Conservation (phyloP, 2,329 filamentous ascomycete genomes). For the Trichoderma koningii region DNA sequence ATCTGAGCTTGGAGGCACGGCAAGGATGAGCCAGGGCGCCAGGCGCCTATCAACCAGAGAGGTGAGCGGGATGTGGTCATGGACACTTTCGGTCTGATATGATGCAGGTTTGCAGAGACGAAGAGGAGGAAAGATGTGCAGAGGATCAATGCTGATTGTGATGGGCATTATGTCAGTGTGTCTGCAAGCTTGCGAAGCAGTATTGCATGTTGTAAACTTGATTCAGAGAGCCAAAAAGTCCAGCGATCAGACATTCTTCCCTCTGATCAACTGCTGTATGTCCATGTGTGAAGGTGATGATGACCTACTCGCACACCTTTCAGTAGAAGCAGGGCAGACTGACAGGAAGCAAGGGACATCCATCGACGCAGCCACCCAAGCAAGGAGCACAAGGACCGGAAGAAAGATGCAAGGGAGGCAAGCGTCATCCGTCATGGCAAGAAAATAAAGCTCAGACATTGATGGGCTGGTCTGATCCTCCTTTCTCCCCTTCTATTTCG, state of each 20-base stretch:
- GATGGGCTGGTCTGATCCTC: not conserved
- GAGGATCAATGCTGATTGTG: slow-evolving; percentile 1
- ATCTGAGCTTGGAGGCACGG: too few species aligned
- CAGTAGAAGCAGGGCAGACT: not conserved
- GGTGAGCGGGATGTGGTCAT: slow-evolving; percentile 17
- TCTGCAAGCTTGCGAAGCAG: not conserved
- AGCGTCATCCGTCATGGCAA: slow-evolving; percentile 8
- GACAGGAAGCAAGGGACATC: too few species aligned
- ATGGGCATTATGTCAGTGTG: not conserved
- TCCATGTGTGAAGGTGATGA: too few species aligned
- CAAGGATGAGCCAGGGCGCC: slow-evolving; percentile 3
- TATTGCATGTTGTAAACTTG: not conserved
- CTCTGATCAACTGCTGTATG: not conserved
- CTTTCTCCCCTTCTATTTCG: not conserved
- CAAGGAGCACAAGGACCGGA: not conserved
- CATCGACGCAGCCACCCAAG: not conserved
- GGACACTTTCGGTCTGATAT: not conserved
- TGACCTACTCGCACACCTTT: too few species aligned
- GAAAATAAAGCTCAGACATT: not conserved
- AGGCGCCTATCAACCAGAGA: not conserved
- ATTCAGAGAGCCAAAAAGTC: not conserved
- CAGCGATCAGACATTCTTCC: not conserved
- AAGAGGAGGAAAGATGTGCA: not conserved
- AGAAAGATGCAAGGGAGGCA: not conserved
- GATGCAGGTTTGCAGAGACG: not conserved